These are phyloP conservation scores for Talaromyces ruber DNA, from an alignment of 495 filamentous ascomycete genomes.

Conservation along the genomic window DNA sequence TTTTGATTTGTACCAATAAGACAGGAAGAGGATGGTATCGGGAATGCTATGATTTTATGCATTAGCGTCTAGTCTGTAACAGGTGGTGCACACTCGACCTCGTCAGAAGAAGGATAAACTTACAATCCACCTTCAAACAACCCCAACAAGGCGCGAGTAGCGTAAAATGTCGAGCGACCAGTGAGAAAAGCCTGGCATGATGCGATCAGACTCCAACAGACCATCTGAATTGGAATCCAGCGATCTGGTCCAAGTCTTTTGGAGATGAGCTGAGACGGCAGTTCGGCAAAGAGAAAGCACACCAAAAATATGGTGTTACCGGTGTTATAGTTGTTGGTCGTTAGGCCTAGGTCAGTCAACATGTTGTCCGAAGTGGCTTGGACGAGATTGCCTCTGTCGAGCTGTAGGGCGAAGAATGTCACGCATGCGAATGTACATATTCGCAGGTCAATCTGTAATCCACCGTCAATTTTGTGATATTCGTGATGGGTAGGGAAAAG, in stretches of 20 bases:
- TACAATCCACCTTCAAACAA: constrained; percentile 69
- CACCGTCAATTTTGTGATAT: not conserved
- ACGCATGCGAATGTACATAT: constrained; percentile 60
- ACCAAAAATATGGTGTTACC: constrained; percentile 67
- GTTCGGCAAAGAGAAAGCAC: constrained; percentile 57
- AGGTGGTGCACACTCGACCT: no score
- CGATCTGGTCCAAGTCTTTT: constrained; percentile 73
- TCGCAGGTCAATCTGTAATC: constrained; percentile 42
- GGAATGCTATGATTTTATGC: constrained; percentile 23
- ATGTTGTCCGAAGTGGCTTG: constrained; percentile 68
- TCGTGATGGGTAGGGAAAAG: not conserved
- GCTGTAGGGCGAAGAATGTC: constrained; percentile 77
- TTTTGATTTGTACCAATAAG: constrained; percentile 66
- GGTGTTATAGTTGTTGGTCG: constrained; percentile 70
- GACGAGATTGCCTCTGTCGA: constrained; percentile 68
- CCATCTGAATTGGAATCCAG: constrained; percentile 81
- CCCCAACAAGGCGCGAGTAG: constrained; percentile 57
- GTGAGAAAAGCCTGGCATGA: constrained; percentile 56
- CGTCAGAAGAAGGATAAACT: constrained; percentile 13
- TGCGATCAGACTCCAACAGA: constrained; percentile 68
- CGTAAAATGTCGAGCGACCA: constrained; percentile 53
- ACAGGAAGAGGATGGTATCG: constrained; percentile 56
- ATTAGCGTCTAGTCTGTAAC: no score
- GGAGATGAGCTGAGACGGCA: constrained; percentile 65
- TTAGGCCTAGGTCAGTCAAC: constrained; percentile 49